These are phyloP conservation scores for Monilinia laxa DNA, from an alignment of 2,329 filamentous ascomycete species.

Conservation along the genomic window DNA sequence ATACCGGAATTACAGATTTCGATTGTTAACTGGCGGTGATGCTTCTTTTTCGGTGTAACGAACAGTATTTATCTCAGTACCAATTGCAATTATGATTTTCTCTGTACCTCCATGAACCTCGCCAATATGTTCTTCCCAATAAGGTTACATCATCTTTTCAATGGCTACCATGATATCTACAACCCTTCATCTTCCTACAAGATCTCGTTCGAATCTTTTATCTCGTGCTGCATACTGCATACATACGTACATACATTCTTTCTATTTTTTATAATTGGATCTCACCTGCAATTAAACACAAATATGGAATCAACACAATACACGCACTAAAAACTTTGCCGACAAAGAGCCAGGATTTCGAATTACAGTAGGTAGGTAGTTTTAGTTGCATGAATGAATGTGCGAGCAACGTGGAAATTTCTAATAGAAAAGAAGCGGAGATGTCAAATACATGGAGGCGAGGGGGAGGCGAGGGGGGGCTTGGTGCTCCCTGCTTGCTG, in stretches of 20 bases:
- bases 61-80: no score
- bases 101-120: background rate
- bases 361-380: background rate
- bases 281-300: background rate
- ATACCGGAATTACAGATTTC: no score
- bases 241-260: no score
- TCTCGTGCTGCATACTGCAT: background rate
- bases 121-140: conserved; percentile 4
- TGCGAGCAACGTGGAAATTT: no score
- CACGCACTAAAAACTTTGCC: background rate
- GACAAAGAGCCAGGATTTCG: background rate
- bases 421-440: no score
- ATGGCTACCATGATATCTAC: background rate
- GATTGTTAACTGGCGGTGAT: no score
- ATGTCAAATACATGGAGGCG: no score
- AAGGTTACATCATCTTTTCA: background rate
- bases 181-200: background rate
- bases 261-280: no score
- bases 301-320: background rate
- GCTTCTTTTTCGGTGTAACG: no score
- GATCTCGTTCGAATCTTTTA: background rate
- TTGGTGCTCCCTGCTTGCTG: no score
- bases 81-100: background rate
- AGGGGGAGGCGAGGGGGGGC: no score
- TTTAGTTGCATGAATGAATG: background rate